Base-by-base conservation (phyloP, 805 yeast species). In the Citeromyces nyonsensis region DNA sequence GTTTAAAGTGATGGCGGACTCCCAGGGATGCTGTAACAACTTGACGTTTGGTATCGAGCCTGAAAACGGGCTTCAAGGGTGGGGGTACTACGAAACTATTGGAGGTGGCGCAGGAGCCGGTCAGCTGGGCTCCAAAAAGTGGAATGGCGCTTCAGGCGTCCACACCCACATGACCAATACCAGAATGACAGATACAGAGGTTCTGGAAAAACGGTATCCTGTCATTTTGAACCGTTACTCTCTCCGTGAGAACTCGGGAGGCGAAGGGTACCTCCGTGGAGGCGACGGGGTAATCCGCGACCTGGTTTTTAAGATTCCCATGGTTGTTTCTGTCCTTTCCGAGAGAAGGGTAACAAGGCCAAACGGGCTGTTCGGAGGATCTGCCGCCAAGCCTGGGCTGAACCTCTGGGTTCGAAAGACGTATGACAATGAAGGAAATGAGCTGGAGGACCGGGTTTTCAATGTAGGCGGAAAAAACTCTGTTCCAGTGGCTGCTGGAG, bases 101-200 rank as follows among this genome's bases (percentile, higher is more conserved):
- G 91, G 94, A 36, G 96, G 96, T 37, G 96, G 96, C 1, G 80
- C 85, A 29, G 96, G 96, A 32, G 96, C 96, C 2, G 69, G 70
- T 40, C 53, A 38, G 44, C 67, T 64, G 62, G 67, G 5, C 65
- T 66, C 44, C 71, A 69, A 2, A 63, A 63, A 43, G 61, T 57
- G 63, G 62, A 44, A 59, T 30, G 67, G 67, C 2, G 62, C 57
- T 37, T 44, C 53, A 22, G 73, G 57, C 15, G 69, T 66, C 3
- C 72, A 67, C 44, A 59, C 66, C 31, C 67, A 67, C 42, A 65
- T 68, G 41, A 67, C 74, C 33, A 66, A 67, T 43, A 67, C 74
- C 27, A 56, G 64, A 44, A 65, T 65, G 39, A 66, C 74, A 1
- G 74, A 66, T 41, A 57, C 65, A 1, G 73, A 67, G 43, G 51